A percentile compares a stretch with the other conserved stretches of the same genome.
Evolutionary conservation across 805 yeast species (phyloP).

Genomic region (Yamadazyma scolyti): DNA sequence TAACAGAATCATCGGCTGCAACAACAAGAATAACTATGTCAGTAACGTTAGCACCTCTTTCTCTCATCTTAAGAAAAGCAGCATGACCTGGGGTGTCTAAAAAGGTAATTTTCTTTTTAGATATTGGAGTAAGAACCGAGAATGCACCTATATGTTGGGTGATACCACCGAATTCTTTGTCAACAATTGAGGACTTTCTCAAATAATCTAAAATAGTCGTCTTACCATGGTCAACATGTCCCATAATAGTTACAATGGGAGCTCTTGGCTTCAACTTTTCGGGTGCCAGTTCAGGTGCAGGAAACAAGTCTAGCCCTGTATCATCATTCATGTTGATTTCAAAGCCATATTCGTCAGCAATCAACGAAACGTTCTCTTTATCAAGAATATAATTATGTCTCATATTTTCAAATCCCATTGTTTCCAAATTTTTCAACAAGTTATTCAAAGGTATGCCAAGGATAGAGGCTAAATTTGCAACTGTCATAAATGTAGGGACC

Average conservation of each 20-base stretch:
- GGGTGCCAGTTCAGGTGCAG: slow-evolving; percentile 35
- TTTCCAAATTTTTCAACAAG: slow-evolving; percentile 54
- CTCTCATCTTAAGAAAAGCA: slow-evolving; percentile 93
- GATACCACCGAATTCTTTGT: slow-evolving; percentile 90
- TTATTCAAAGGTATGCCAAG: slow-evolving; percentile 61
- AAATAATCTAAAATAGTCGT: slow-evolving; percentile 88
- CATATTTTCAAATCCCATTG: slow-evolving; percentile 68
- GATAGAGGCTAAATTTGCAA: slow-evolving; percentile 72
- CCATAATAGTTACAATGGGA: slow-evolving; percentile 97
- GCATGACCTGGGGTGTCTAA: slow-evolving; percentile 98
- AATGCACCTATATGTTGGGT: slow-evolving; percentile 99
- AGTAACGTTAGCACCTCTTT: slow-evolving; percentile 91
- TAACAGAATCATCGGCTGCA: slow-evolving; percentile 96
- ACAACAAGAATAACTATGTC: slow-evolving; percentile 91
- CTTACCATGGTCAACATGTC: slow-evolving; percentile 98
- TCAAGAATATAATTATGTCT: slow-evolving; percentile 80
- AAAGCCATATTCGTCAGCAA: slow-evolving; percentile 86
- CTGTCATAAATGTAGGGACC: slow-evolving; percentile 78
- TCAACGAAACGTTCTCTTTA: slow-evolving; percentile 76
- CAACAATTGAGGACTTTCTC: slow-evolving; percentile 79
- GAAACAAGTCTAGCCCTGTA: slow-evolving; percentile 58
- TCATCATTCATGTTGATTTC: slow-evolving; percentile 53
- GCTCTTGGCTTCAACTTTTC: slow-evolving; percentile 60
- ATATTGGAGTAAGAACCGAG: slow-evolving; percentile 71
- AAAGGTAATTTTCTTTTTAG: slow-evolving; percentile 78